These are phyloP conservation scores for Neurospora sp. DNA, from an alignment of 495 filamentous ascomycete species.

Conservation along the genomic window DNA sequence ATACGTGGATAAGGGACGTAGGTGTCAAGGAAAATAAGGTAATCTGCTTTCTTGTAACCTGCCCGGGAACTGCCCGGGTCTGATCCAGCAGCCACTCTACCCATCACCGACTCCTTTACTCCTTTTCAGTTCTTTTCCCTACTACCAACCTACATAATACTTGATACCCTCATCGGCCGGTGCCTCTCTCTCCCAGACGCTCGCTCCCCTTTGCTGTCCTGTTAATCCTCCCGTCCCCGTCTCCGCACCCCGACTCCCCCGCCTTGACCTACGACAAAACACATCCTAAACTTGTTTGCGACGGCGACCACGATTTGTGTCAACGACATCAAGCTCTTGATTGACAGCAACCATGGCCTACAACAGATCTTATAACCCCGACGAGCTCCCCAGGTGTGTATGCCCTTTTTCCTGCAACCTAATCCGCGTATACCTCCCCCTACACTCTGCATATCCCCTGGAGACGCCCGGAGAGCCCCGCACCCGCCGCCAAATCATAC, in stretches of 20 bases:
- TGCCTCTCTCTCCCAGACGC: background rate
- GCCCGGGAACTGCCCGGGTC: background rate
- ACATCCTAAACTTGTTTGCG: conserved; percentile 4
- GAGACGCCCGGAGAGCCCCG: conserved; percentile 3
- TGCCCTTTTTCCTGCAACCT: background rate
- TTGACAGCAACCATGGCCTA: conserved; percentile 64
- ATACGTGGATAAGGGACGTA: background rate
- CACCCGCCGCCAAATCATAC: background rate
- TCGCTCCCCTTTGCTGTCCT: background rate
- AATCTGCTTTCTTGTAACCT: background rate
- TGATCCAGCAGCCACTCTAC: background rate
- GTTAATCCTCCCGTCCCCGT: background rate
- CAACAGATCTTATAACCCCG: conserved; percentile 87
- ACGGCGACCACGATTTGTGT: conserved; percentile 10
- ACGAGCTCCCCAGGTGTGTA: conserved; percentile 89
- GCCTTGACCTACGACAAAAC: conserved; percentile 6
- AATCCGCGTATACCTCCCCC: conserved; percentile 6
- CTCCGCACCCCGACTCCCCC: conserved; percentile 1
- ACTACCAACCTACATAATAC: background rate
- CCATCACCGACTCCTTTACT: background rate
- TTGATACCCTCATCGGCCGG: background rate
- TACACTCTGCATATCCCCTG: conserved; percentile 9
- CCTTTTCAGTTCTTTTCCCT: background rate
- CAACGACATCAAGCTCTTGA: conserved; percentile 5
- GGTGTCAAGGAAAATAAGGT: background rate